Evolutionary conservation across 768 basidiomycete species (phyloP).

Genomic region (Asterophora parasitica): DNA sequence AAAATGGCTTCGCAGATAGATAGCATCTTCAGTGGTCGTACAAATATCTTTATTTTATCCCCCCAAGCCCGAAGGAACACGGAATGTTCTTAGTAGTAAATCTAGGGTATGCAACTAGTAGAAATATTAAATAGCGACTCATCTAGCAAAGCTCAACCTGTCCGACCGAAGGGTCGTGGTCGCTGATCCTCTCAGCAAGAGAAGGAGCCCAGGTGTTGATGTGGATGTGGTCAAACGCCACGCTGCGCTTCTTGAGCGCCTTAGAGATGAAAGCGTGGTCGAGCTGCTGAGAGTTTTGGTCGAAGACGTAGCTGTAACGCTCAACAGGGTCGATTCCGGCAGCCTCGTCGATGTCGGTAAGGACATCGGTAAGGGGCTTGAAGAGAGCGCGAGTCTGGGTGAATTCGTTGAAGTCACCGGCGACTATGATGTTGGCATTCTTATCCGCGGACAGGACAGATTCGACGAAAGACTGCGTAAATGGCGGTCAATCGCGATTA

Average conservation of each 20-base stretch:
- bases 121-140: background rate
- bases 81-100: too few species aligned
- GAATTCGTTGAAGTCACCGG: slow-evolving; percentile 63
- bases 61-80: too few species aligned
- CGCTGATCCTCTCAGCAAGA: slow-evolving; percentile 40
- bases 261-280: slow-evolving; percentile 54
- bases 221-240: slow-evolving; percentile 53
- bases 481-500: background rate
- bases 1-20: too few species aligned
- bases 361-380: slow-evolving; percentile 33
- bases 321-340: slow-evolving; percentile 44
- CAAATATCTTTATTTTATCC: background rate
- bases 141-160: slow-evolving; percentile 41
- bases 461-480: slow-evolving; percentile 41
- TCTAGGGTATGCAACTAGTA: too few species aligned
- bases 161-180: slow-evolving; percentile 59
- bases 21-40: background rate
- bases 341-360: slow-evolving; percentile 48
- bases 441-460: slow-evolving; percentile 37
- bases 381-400: slow-evolving; percentile 49
- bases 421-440: slow-evolving; percentile 46
- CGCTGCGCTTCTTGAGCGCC: slow-evolving; percentile 35
- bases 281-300: slow-evolving; percentile 54
- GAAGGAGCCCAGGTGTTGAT: slow-evolving; percentile 53
- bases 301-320: slow-evolving; percentile 59